These are phyloP conservation scores for Edaphochlamys debaryana DNA, from an alignment of 139 green algal genomes.

Conservation along the genomic window DNA sequence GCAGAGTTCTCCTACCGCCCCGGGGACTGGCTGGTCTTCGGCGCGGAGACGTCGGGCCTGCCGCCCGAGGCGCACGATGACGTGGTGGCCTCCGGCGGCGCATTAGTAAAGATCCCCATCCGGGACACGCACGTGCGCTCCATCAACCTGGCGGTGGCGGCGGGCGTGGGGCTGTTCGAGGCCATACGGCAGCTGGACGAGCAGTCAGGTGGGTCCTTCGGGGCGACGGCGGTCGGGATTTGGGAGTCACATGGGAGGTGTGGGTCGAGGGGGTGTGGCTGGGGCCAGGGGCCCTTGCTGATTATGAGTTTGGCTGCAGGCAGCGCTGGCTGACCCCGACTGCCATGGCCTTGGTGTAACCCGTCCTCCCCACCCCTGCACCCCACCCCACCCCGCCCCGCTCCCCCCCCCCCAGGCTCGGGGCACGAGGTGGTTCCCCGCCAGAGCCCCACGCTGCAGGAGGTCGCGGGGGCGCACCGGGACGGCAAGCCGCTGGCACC, in stretches of 20 bases:
- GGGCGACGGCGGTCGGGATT: not conserved
- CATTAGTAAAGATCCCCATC: constrained; percentile 90
- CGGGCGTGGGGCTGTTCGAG: constrained; percentile 90
- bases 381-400: too few species aligned
- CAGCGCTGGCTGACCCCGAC: too few species aligned
- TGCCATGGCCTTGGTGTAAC: not conserved
- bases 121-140: constrained; percentile 82
- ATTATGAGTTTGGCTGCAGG: too few species aligned
- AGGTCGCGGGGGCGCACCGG: not conserved
- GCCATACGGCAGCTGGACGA: constrained; percentile 87
- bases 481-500: too few species aligned
- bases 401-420: not conserved
- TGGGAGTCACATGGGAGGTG: not conserved
- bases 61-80: constrained; percentile 74
- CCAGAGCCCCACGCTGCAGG: not conserved
- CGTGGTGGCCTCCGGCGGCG: constrained; percentile 45
- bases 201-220: too few species aligned
- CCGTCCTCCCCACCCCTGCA: not conserved
- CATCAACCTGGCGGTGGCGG: constrained; percentile 87
- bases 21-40: constrained; percentile 47
- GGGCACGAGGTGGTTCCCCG: not conserved
- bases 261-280: not conserved
- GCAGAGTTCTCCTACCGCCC: constrained; percentile 72
- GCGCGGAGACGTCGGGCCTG: constrained; percentile 82
- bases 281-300: not conserved